A percentile compares a stretch with the other conserved stretches of the same genome.
phyloP scores from a whole-genome alignment of 2,329 filamentous ascomycete genomes.

The Hypoxylon sp. region DNA sequence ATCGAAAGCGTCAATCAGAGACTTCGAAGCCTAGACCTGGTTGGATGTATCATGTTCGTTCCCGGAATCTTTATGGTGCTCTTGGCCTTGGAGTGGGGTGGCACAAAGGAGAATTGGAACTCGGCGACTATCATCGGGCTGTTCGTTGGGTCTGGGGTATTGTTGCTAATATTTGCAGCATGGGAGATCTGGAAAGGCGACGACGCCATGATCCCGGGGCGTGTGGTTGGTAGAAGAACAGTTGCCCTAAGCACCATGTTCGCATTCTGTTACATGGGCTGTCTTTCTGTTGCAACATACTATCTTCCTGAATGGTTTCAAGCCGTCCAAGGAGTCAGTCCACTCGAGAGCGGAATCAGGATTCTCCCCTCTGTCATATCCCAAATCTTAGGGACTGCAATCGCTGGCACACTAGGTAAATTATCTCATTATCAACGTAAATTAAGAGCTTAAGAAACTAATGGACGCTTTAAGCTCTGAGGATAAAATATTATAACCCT shows the following conservation, averaged over 20 bases:
- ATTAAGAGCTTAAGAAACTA: not conserved
- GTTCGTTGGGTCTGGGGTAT: conserved; percentile 56
- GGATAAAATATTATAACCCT: conserved; percentile 20
- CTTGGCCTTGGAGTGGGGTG: conserved; percentile 54
- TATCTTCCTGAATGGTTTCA: conserved; percentile 26
- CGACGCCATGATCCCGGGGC: conserved; percentile 54
- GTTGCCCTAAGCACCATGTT: conserved; percentile 14
- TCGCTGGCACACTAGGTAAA: conserved; percentile 1
- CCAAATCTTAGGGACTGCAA: not conserved
- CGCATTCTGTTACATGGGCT: conserved; percentile 20
- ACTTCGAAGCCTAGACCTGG: not conserved
- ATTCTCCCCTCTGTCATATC: conserved; percentile 5
- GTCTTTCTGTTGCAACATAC: conserved; percentile 11
- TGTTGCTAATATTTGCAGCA: conserved; percentile 59
- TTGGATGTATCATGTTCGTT: not conserved
- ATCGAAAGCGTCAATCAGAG: conserved; percentile 1
- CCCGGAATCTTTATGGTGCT: conserved; percentile 12
- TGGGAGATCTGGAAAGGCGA: conserved; percentile 56
- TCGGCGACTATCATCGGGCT: conserved; percentile 55
- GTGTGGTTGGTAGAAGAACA: conserved; percentile 10
- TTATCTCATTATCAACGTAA: not conserved
- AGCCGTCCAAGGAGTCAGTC: conserved; percentile 16
- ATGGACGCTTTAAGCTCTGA: conserved; percentile 1
- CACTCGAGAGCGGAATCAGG: conserved; percentile 17
- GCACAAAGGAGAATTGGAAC: conserved; percentile 49